These are phyloP conservation scores for Cantharellus anzutake DNA, from an alignment of 768 basidiomycete species.

Conservation along the genomic window DNA sequence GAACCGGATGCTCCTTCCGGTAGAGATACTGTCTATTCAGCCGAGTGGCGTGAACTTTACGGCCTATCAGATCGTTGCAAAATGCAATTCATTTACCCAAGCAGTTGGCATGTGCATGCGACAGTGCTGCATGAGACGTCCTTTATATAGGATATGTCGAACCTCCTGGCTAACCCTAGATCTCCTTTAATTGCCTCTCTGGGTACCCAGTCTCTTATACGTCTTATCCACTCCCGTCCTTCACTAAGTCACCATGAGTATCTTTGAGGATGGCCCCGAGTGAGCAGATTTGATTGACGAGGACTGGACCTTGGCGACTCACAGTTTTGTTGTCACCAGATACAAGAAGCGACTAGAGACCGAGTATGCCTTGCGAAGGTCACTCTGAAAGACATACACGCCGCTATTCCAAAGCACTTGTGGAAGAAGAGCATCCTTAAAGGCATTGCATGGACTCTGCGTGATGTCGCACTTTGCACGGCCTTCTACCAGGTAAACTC, in stretches of 20 bases:
- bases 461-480: conserved; percentile 25
- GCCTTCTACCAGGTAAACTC: not conserved
- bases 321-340: not conserved
- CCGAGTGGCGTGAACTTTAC: no score
- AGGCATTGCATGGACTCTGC: conserved; percentile 25
- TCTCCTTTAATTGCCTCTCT: not conserved
- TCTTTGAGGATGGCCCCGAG: not conserved
- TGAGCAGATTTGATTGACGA: not conserved
- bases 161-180: not conserved
- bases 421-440: conserved; percentile 25
- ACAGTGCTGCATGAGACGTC: not conserved
- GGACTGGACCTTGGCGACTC: not conserved
- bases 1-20: no score
- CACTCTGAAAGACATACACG: conserved; percentile 35
- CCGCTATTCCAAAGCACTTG: conserved; percentile 34
- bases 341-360: conserved; percentile 19
- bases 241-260: not conserved
- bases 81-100: not conserved
- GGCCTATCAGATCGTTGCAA: not conserved
- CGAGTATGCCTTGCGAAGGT: conserved; percentile 30
- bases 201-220: not conserved
- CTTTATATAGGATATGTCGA: not conserved
- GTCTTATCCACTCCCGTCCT: not conserved
- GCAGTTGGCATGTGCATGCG: not conserved
- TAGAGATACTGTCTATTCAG: no score